Evolutionary conservation across 371 early-diverging fungal species (phyloP).

Genomic region (Encephalitozoon cuniculi): DNA sequence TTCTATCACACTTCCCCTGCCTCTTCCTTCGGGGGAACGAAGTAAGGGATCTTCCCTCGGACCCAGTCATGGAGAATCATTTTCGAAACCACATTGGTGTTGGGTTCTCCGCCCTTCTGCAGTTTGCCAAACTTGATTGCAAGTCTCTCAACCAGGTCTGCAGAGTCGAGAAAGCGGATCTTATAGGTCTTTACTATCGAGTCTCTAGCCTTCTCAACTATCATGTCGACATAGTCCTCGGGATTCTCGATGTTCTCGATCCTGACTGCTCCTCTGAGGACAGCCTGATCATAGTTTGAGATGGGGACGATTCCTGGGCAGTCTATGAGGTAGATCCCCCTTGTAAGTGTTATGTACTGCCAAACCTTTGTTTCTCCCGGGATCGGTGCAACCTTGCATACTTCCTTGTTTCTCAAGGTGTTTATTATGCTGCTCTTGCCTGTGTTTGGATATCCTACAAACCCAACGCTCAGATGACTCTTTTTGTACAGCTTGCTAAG

Average conservation of each 20-base stretch:
- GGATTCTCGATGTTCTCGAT: conserved; percentile 82
- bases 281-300: conserved; percentile 76
- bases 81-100: conserved; percentile 79
- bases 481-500: conserved; percentile 83
- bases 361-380: conserved; percentile 99
- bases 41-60: conserved; percentile 92
- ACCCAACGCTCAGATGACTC: conserved; percentile 67
- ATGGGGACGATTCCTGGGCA: conserved; percentile 96
- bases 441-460: conserved; percentile 61
- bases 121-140: conserved; percentile 80
- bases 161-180: conserved; percentile 68
- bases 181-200: conserved; percentile 79
- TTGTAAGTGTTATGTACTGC: conserved; percentile 97
- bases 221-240: conserved; percentile 77
- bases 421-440: conserved; percentile 85
- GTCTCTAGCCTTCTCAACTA: conserved; percentile 76
- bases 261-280: conserved; percentile 91
- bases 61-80: conserved; percentile 97
- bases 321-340: conserved; percentile 93
- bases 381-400: conserved; percentile 92
- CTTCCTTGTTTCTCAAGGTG: conserved; percentile 83
- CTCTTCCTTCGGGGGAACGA: conserved; percentile 64
- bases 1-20: conserved; percentile 63
- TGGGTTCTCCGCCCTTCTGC: conserved; percentile 87
- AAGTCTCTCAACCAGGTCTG: conserved; percentile 81